A percentile compares a stretch with the other conserved stretches of the same genome.
phyloP scores from a whole-genome alignment of 345 rosid genomes.

The Anacardium occidentale region DNA sequence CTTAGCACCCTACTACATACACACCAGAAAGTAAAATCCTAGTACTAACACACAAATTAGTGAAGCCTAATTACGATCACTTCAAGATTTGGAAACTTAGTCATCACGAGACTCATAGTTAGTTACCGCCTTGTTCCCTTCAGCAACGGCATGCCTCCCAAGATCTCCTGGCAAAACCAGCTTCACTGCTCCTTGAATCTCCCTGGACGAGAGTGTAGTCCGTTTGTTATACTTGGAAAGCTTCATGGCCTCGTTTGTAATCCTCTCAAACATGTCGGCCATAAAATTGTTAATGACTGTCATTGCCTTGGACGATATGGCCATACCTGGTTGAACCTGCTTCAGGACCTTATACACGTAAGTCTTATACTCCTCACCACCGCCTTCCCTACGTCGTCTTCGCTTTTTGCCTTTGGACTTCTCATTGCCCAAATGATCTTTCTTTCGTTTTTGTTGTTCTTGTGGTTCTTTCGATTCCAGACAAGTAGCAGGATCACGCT shows the following conservation, averaged over 20 bases:
- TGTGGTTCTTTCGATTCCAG: slow-evolving; percentile 6
- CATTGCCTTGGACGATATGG: slow-evolving; percentile 71
- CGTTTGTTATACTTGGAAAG: slow-evolving; percentile 34
- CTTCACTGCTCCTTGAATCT: slow-evolving; percentile 66
- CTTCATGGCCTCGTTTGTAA: slow-evolving; percentile 59
- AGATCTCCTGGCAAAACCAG: slow-evolving; percentile 81
- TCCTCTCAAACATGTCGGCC: slow-evolving; percentile 74
- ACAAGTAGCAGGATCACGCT: background rate
- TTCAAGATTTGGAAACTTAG: background rate
- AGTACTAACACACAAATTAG: background rate
- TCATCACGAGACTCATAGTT: slow-evolving; percentile 34
- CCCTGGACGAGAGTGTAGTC: slow-evolving; percentile 61
- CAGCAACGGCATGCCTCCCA: slow-evolving; percentile 68
- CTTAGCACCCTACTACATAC: no score
- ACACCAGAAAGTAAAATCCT: background rate
- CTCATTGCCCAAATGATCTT: background rate
- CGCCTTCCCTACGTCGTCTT: slow-evolving; percentile 14
- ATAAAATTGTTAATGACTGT: slow-evolving; percentile 57
- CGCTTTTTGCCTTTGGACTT: slow-evolving; percentile 21
- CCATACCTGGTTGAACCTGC: slow-evolving; percentile 70
- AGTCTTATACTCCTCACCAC: slow-evolving; percentile 48
- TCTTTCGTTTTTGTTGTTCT: background rate
- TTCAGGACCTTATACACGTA: slow-evolving; percentile 63
- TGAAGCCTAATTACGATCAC: no score
- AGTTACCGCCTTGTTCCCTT: slow-evolving; percentile 65